Base-by-base conservation (phyloP, 768 basidiomycete species). In the Serpula lacrymans region DNA sequence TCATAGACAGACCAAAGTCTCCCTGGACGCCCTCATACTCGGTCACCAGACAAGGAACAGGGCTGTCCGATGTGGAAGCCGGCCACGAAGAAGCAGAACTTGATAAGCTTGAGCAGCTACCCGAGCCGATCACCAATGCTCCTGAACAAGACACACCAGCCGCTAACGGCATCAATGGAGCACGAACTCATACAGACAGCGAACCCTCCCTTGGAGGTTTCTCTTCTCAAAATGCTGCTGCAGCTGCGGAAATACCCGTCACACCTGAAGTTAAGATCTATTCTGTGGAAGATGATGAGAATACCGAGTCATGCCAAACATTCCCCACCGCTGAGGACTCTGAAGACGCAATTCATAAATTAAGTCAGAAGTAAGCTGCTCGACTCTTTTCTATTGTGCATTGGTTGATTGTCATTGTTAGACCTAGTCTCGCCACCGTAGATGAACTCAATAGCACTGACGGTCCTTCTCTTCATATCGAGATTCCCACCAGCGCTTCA, bases 1-100 rank as follows among this genome's bases (percentile, higher is more conserved):
- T 39, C 14, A 34, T 34, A 9, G 56, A 62, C 22, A 52, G 56
- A 30, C 57, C 57, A n/a, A 52, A 52, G 39, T 64, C 64, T 1
- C 57, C 58, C n/a, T 63, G 60, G 64, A 57, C 57, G 3, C 52
- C 64, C 14, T 65, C 62, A 7, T 65, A 66, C 43, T 64, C 65
- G 25, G 65, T 66, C 22, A 57, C 54, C 31, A 51, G 42, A 18
- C 64, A 66, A 48, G 65, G 65, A 10, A 32, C 43, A 4, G 34
- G 29, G 11, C n/a, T n/a, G n/a, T n/a, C n/a, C n/a, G n/a, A n/a
- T n/a, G n/a, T n/a, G n/a, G 43, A 44, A 8, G 32, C 35, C 23
- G 46, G 42, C 37, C 33, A 42, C 24, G 34, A 52, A 22, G 21
- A 23, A 14, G 28, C 21, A 21, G 47, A 49, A 24, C 37, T 47